Percentiles rank a stretch among this genome's conserved stretches.
These are phyloP conservation scores for Nicotiana rustica DNA, from an alignment of 305 asterid genomes.

Conservation along the genomic window DNA sequence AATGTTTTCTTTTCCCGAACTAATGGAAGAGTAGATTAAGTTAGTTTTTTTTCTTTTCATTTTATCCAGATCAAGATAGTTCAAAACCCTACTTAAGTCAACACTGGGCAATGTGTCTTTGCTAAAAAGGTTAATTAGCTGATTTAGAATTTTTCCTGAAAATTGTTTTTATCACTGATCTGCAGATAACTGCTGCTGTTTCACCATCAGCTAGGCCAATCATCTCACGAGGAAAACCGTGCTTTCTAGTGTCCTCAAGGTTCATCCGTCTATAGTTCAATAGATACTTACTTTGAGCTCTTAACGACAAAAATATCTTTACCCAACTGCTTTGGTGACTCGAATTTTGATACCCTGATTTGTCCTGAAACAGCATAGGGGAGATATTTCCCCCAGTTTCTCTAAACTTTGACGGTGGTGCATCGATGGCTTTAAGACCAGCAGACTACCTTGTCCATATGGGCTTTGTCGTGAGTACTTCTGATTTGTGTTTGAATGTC, in stretches of 20 bases:
- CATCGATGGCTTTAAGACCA: conserved; percentile 84
- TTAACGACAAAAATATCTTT: neutral
- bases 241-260: conserved; percentile 74
- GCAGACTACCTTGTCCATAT: conserved; percentile 75
- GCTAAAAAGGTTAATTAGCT: too few species aligned
- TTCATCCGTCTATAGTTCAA: conserved; percentile 38
- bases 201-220: conserved; percentile 64
- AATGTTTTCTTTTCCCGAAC: too few species aligned
- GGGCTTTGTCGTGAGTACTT: conserved; percentile 72
- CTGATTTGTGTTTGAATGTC: neutral
- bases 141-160: neutral
- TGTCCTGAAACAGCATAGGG: conserved; percentile 54
- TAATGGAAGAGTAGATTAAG: too few species aligned
- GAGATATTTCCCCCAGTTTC: conserved; percentile 80
- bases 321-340: conserved; percentile 28
- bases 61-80: neutral
- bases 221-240: conserved; percentile 58
- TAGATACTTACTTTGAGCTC: conserved; percentile 19
- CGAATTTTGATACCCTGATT: conserved; percentile 34
- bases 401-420: conserved; percentile 88
- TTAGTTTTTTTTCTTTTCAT: too few species aligned
- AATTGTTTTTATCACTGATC: conserved; percentile 33
- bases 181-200: conserved; percentile 77
- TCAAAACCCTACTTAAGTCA: neutral
- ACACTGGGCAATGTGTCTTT: too few species aligned